Percentiles rank a stretch among this genome's conserved stretches.
phyloP scores from a whole-genome alignment of 2,329 filamentous ascomycete species.

The Aureobasidium sp. region DNA sequence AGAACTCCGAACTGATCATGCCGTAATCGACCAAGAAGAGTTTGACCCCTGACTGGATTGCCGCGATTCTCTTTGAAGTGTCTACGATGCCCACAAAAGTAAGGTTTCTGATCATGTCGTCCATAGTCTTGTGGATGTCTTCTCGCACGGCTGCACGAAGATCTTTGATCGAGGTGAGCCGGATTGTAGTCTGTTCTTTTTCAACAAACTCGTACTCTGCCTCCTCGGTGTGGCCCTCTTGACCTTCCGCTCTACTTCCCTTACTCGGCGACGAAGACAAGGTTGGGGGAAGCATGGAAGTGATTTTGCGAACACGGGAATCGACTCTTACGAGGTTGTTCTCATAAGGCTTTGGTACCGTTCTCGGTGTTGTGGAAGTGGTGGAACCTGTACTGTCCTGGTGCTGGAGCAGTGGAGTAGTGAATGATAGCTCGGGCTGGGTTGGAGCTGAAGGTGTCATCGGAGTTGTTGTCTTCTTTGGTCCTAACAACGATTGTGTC shows the following conservation, averaged over 20 bases:
- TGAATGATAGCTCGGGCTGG: slow-evolving; percentile 18
- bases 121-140: slow-evolving; percentile 75
- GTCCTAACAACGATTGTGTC: slow-evolving; percentile 80
- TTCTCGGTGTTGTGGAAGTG: slow-evolving; percentile 27
- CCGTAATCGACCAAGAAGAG: slow-evolving; percentile 92
- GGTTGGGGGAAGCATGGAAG: slow-evolving; percentile 74
- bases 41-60: slow-evolving; percentile 87
- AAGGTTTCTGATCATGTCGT: slow-evolving; percentile 77
- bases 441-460: slow-evolving; percentile 27
- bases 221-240: slow-evolving; percentile 34
- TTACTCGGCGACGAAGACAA: slow-evolving; percentile 35
- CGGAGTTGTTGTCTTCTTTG: slow-evolving; percentile 38
- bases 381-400: slow-evolving; percentile 29
- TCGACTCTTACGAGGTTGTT: slow-evolving; percentile 91
- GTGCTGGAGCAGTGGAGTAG: slow-evolving; percentile 28
- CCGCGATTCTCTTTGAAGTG: slow-evolving; percentile 75
- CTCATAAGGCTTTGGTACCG: slow-evolving; percentile 57
- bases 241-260: slow-evolving; percentile 20
- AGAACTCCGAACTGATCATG: slow-evolving; percentile 74
- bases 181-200: slow-evolving; percentile 62
- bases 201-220: slow-evolving; percentile 66
- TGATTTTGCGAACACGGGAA: slow-evolving; percentile 84
- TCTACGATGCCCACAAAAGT: slow-evolving; percentile 94
- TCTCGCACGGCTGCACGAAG: slow-evolving; percentile 75
- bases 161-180: slow-evolving; percentile 76